phyloP scores from a whole-genome alignment of 2,329 filamentous ascomycete species.

The Sporothrix inflata region DNA sequence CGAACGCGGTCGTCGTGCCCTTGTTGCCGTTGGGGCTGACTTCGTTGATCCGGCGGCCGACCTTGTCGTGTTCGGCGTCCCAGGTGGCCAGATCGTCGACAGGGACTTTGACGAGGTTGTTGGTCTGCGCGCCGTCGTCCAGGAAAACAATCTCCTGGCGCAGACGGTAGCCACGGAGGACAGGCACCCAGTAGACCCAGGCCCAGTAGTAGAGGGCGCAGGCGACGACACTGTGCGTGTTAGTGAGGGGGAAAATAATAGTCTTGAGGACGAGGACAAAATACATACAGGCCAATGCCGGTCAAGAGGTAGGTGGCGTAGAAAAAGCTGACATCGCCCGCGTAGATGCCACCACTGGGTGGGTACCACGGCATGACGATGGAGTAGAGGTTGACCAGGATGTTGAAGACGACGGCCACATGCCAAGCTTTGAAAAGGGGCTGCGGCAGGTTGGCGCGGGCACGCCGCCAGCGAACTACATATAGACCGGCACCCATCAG shows the following conservation, averaged over 20 bases:
- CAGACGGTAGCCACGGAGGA: constrained; percentile 48
- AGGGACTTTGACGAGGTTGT: constrained; percentile 54
- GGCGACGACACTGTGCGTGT: constrained; percentile 24
- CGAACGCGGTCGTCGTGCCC: not conserved
- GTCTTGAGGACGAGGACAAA: not conserved
- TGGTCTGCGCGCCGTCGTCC: constrained; percentile 49
- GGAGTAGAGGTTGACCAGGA: constrained; percentile 63
- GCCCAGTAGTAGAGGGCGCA: constrained; percentile 55
- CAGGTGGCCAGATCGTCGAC: constrained; percentile 47
- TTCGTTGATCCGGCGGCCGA: constrained; percentile 31
- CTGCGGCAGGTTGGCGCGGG: constrained; percentile 50
- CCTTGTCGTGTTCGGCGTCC: constrained; percentile 45
- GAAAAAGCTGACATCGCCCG: constrained; percentile 72
- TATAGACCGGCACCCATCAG: constrained; percentile 61
- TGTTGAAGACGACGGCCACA: constrained; percentile 59
- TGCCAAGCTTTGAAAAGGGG: constrained; percentile 64
- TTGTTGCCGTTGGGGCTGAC: not conserved
- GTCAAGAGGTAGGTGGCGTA: constrained; percentile 70
- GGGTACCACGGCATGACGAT: constrained; percentile 75
- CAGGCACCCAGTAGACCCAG: constrained; percentile 53
- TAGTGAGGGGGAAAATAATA: constrained; percentile 25
- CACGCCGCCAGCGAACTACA: constrained; percentile 59
- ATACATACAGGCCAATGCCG: constrained; percentile 64
- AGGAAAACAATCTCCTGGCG: constrained; percentile 53
- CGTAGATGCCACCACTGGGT: constrained; percentile 60